Conservation (phyloP, 805 yeast genomes). For the Myxozyma kluyveri region DNA sequence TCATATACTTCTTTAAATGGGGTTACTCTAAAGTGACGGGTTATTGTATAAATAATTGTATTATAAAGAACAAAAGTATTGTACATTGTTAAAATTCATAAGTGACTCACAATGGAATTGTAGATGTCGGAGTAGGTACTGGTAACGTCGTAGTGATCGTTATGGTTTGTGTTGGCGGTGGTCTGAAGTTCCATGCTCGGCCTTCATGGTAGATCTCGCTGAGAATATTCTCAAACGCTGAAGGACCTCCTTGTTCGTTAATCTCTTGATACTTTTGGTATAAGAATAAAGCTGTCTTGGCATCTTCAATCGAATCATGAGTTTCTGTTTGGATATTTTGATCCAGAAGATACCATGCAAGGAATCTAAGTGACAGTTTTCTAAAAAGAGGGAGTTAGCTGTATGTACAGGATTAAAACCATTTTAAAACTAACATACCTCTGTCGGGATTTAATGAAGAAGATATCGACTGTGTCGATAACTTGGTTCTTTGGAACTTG, state of each 20-base stretch:
- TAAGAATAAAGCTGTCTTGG: constrained; percentile 74
- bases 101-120: too few relatives aligned
- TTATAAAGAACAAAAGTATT: too few relatives aligned
- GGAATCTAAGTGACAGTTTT: constrained; percentile 75
- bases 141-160: constrained; percentile 3
- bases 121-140: not conserved
- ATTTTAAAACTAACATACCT: constrained; percentile 39
- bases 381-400: constrained; percentile 6
- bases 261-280: constrained; percentile 72
- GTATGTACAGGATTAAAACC: not conserved
- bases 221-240: constrained; percentile 57
- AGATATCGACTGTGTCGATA: constrained; percentile 81
- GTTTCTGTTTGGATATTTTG: constrained; percentile 85
- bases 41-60: too few relatives aligned
- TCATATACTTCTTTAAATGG: too few relatives aligned
- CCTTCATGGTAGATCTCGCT: constrained; percentile 58
- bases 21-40: too few relatives aligned
- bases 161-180: constrained; percentile 31
- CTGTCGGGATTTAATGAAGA: constrained; percentile 68
- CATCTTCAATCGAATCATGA: constrained; percentile 97
- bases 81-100: too few relatives aligned
- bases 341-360: constrained; percentile 74
- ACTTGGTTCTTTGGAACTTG: constrained; percentile 84
- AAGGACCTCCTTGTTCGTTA: constrained; percentile 45
- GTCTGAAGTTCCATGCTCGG: constrained; percentile 38